Base-by-base conservation (phyloP, 164 flowering plant species). In the Tetracentron sinense region DNA sequence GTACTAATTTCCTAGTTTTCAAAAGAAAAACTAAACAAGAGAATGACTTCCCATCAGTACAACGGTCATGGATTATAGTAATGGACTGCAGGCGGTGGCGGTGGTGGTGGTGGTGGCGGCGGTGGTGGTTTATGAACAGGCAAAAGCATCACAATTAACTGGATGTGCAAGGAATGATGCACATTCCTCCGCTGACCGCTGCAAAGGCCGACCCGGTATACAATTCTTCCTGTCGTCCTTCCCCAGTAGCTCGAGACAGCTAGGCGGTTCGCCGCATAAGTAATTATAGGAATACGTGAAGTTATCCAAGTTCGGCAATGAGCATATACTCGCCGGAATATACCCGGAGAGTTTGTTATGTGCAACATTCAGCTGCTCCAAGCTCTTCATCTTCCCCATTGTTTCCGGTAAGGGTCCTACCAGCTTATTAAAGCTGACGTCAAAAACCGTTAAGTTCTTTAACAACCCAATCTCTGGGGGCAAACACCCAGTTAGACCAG, bases 351-450 rank as follows among this genome's bases (percentile, higher is more conserved):
- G 38, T 29, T 54, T 66, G 51, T 85, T 83, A 21, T 74, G 56
- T 5, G 85, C 88, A 42, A 85, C 85, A 29, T 85, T 82, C 53
- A 85, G 52, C 62, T 82, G 85, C 80, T 85, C 84, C 79, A 86
- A 68, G 4, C 59, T 74, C 70, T 56, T 72, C 87, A 84, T 72
- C 27, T 69, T 51, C 2, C 82, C 83, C 19, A 84, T 57, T 0
- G 76, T 29, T 26, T 77, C 78, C n/a, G 89, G 88, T 74, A 82
- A 55, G 3, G 67, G 26, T 15, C 91, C 88, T 2, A 68, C 75
- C 47, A 86, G 46, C 12, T 54, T 50, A 54, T 84, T 84, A 28
- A 3, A 59, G 58, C 88, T 79, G 0, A 86, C 78, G 21, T 83
- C 87, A 42, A 84, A 79, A 15, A 84, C 88, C 3, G 71, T 80